phyloP scores from a whole-genome alignment of 768 basidiomycete species.

The Naganishia onofrii region DNA sequence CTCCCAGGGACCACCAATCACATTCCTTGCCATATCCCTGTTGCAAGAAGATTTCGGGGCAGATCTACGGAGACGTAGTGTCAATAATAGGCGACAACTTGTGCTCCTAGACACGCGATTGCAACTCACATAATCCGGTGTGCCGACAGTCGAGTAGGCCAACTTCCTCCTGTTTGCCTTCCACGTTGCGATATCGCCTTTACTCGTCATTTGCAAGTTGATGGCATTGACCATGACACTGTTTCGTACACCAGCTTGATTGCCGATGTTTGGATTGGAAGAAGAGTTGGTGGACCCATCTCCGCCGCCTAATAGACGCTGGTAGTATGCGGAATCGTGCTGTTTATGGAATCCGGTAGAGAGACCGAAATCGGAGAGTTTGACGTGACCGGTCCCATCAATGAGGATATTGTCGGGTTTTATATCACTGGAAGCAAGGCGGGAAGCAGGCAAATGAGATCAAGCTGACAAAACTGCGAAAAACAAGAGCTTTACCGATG shows the following conservation, averaged over 20 bases:
- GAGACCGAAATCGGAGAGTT: constrained; percentile 95
- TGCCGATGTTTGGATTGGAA: constrained; percentile 36
- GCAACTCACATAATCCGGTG: constrained; percentile 69
- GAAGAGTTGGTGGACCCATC: constrained; percentile 52
- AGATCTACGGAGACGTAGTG: constrained; percentile 57
- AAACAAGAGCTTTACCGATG: constrained; percentile 67
- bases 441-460: constrained; percentile 20
- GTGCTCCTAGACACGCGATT: neutral
- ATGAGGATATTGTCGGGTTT: constrained; percentile 99
- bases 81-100: neutral
- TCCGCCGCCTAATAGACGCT: constrained; percentile 72
- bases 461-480: neutral
- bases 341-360: constrained; percentile 99
- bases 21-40: constrained; percentile 98
- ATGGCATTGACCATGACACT: constrained; percentile 97
- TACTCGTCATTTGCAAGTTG: constrained; percentile 89
- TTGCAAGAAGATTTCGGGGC: constrained; percentile 93
- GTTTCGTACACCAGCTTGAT: constrained; percentile 61
- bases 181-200: constrained; percentile 86
- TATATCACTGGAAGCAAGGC: constrained; percentile 68
- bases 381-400: constrained; percentile 94
- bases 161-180: constrained; percentile 96
- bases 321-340: constrained; percentile 93
- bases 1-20: constrained; percentile 99
- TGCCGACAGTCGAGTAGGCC: constrained; percentile 96